phyloP scores from a whole-genome alignment of 2,329 filamentous ascomycete genomes.

The Plectosphaerella plurivora region DNA sequence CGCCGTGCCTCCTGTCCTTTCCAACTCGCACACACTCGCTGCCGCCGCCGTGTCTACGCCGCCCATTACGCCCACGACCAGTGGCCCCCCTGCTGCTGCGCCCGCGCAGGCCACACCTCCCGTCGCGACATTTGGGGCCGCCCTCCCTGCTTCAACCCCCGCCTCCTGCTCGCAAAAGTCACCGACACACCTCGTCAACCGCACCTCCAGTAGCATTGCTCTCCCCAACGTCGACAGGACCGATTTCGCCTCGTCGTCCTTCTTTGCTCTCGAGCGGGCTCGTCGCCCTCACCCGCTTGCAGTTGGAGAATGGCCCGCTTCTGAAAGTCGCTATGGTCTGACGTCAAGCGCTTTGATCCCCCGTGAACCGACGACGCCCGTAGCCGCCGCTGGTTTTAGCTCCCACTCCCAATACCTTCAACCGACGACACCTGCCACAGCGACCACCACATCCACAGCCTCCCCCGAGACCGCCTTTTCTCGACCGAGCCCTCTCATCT shows the following conservation, averaged over 20 bases:
- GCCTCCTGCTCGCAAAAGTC: background rate
- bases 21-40: background rate
- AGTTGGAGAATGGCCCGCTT: constrained; percentile 10
- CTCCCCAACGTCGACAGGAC: constrained; percentile 4
- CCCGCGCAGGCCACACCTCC: background rate
- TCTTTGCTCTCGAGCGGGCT: constrained; percentile 2
- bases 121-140: constrained; percentile 2
- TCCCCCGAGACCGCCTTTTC: constrained; percentile 2
- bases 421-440: constrained; percentile 2
- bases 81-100: background rate
- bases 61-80: background rate
- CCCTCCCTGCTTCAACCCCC: constrained; percentile 2
- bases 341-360: constrained; percentile 15
- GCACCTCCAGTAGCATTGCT: too few species aligned
- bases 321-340: constrained; percentile 23
- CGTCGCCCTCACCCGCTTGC: constrained; percentile 7
- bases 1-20: background rate
- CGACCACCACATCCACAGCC: background rate
- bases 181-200: too few species aligned
- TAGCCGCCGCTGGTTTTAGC: background rate
- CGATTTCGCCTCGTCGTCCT: constrained; percentile 9
- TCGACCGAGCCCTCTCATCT: constrained; percentile 10
- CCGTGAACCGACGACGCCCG: background rate
- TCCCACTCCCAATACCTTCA: constrained; percentile 14
- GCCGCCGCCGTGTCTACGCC: background rate